Evolutionary conservation across 83 land plant species (phyloP), one percentile per base, ranked within the genome.

Genomic region (Diphasiastrum complanatum): DNA sequence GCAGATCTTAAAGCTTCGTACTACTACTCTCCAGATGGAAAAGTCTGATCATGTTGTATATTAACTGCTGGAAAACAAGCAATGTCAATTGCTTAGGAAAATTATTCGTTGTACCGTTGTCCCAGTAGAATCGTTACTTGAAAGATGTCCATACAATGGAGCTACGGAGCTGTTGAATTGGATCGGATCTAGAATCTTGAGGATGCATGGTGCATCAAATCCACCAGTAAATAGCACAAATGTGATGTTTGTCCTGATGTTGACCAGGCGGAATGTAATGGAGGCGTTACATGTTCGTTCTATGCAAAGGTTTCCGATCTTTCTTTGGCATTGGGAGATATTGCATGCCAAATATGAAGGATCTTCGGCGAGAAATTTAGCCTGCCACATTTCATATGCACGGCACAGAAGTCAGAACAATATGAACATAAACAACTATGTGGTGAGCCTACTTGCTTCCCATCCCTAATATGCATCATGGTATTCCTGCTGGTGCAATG

Each of bases 181-280:
- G 31, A 55, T 27, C 28, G 14, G 14, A 55, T 50, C 19, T 16
- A n/a, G 22, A 24, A 75, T 69, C 8, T 45, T 53, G 18, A 80
- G 33, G 18, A 87, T 35, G 68, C 97, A 91, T 24, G 97, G 97
- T 0, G 70, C 45, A 0, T 20, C 43, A 53, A 87, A 78, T 2
- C 97, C 97, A 28, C 84, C 95, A 1, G 71, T 28, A 25, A 91
- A 84, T 34, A 87, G 47, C 16, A 84, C 85, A 60, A 91, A 87
- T 43, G 68, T 73, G 27, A 91, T 51, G 29, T 84, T 89, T 0
- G 87, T 91, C 62, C 97, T 62, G 40, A 91, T 76, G 70, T 91
- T 91, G 41, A 91, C 52, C 28, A 87, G 68, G 51, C 92, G 86
- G 61, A 91, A 91, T 4, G 77, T 47, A 2, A 91, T 8, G 2